Evolutionary conservation across 129 eudicot genomes (phyloP), one percentile per base, ranked within the genome.

Genomic region (Kitagawia praeruptora): DNA sequence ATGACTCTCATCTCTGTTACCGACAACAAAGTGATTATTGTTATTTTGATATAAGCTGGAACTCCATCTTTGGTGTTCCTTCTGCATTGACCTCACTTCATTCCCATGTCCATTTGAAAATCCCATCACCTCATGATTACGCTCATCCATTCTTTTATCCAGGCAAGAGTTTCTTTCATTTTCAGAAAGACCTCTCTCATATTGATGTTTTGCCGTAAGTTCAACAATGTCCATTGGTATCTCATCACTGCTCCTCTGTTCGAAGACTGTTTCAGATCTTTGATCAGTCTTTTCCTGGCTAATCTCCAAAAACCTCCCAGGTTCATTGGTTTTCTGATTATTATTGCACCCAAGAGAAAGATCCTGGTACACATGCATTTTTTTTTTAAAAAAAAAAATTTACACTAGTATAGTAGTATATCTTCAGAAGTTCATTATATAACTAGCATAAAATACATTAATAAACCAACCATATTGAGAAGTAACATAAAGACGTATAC

Each of bases 211-310:
- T 1, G 97, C 97, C 91, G 92, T 54, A 1, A 95, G 91, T 85
- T 92, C 97, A 31, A 86, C 93, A 28, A 95, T 84, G 66, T 92
- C 98, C 80, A 85, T 87, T 3, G 93, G 91, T 34, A 90, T 82
- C 56, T 92, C 98, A 79, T 94, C 97, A 7, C 84, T 83, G 25
- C 81, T 80, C 51, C 84, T 91, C 54, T 54, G 80, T 0, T 83
- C 80, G 39, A 86, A 70, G 21, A 56, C 61, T 13, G 73, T 82
- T 47, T 83, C 84, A 76, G 82, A 85, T 80, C 85, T 80, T 75
- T 82, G 89, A 41, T 82, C 79, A 74, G 78, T 82, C 15, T 79
- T 84, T 54, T 79, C 81, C 47, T 81, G 71, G 25, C 79, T 74
- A 42, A 77, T 79, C 9, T 81, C 87, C 38, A 80, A 37, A 63